Percentiles rank a stretch among this genome's conserved stretches.
These are phyloP conservation scores for Beauveria pseudobassiana DNA, from an alignment of 2,329 filamentous ascomycete genomes.

Conservation along the genomic window DNA sequence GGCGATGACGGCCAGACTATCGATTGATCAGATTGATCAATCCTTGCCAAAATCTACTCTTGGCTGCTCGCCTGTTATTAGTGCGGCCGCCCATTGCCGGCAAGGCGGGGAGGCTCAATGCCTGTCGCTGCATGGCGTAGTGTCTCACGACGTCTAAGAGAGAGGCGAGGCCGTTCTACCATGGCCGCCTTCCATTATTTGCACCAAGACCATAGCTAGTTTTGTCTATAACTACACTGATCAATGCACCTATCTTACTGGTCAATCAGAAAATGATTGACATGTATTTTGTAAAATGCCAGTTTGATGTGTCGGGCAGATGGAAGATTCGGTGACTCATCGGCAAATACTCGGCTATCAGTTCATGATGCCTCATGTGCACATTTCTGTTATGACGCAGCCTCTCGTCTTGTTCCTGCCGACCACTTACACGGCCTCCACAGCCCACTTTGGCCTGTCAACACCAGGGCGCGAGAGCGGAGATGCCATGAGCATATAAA, in stretches of 20 bases:
- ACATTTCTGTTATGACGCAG: background rate
- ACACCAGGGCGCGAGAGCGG: constrained; percentile 5
- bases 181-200: background rate
- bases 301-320: background rate
- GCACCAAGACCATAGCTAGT: background rate
- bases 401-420: background rate
- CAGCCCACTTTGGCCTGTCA: constrained; percentile 2
- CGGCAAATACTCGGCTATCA: background rate
- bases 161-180: too few relatives aligned
- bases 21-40: background rate
- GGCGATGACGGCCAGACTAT: background rate
- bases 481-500: background rate
- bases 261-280: background rate
- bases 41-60: background rate
- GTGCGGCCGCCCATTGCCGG: background rate
- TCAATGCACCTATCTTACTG: too few relatives aligned
- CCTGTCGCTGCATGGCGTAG: too few relatives aligned
- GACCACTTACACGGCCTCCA: background rate
- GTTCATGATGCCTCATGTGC: background rate
- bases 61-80: too few relatives aligned
- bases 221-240: background rate
- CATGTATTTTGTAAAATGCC: background rate
- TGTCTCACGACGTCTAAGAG: too few relatives aligned
- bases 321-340: background rate
- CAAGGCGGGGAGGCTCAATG: too few relatives aligned